Base-by-base conservation (phyloP, 805 yeast genomes). In the Peterozyma toletana region DNA sequence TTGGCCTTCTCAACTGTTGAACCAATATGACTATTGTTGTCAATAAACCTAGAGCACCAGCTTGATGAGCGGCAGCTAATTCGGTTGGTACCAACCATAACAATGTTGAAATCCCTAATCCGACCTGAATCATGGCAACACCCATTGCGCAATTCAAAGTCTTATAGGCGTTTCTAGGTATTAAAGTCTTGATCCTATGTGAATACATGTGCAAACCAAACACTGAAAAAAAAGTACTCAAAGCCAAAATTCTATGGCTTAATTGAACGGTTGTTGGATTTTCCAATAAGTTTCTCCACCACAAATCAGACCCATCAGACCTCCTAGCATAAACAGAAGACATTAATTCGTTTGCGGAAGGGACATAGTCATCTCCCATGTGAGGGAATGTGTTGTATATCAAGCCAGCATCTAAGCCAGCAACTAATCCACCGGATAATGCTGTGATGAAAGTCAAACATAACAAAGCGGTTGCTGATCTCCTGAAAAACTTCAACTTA, bases 351-450 rank as follows among this genome's bases (percentile, higher is more conserved):
- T 73, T 66, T n/a, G 58, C 63, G 14, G 85, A 75, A 9, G 99
- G 99, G 34, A 85, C 50, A 66, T 76, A 73, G 35, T 76, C 77
- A 41, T 87, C 87, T 36, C 98, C 98, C 99, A 93, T 93, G 55
- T 83, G 86, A 30, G 99, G 99, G 75, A 89, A 93, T 3, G 95
- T 83, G 63, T 93, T 93, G 65, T 93, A 93, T 52, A 93, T 89
- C 63, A 90, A 70, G 40, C 99, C 99, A 2, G 99, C 99, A 64
- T 93, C 99, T 44, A 93, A 71, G 9, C 99, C 99, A 13, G 99
- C 99, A 38, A 93, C 99, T 73, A 93, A 79, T 13, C 96, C 97
- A 48, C 99, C 99, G 10, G 96, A 78, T 95, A 93, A 85, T 14
- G 97, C 96, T 15, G 99, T 93, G 35, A 83, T 47, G 54, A 89